Evolutionary conservation across 1,284 basidiomycete species (phyloP), one percentile per base, ranked within the genome.

Genomic region (Tilletiaria anomala): DNA sequence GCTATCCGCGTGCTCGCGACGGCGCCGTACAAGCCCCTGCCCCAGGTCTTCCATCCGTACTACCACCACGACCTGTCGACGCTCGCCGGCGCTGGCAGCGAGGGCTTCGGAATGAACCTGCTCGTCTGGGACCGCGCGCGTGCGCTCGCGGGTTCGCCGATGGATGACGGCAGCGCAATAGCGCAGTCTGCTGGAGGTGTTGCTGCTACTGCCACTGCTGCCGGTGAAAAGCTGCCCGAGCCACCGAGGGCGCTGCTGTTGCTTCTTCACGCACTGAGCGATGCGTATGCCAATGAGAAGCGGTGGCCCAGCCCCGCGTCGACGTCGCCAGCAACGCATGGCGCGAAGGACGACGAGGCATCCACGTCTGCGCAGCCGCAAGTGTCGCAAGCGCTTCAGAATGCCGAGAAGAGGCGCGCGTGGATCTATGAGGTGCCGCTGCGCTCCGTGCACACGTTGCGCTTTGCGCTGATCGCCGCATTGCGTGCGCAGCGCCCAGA

Each of bases 371-470:
- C 11, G 5, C 24, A 41, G 16, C 35, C 23, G 10, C n/a, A n/a
- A n/a, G n/a, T n/a, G n/a, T n/a, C n/a, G n/a, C n/a, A n/a, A n/a
- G n/a, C n/a, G n/a, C 36, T 50, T 17, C 23, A 37, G n/a, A 31
- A 42, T 17, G 32, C 58, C 78, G 89, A 91, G 67, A 82, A 79
- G 65, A 78, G 89, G 49, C 85, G 82, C 69, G 73, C 79, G 1
- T 94, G 88, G 89, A 83, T 94, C 48, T 91, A 93, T 53, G 73
- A 76, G 48, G 69, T 69, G 21, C 56, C 87, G 1, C 73, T 94
- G 17, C 71, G 76, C 3, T 77, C 79, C 21, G 75, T 81, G 4
- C 88, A 93, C 59, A 79, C 80, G 50, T 76, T 93, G 8, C 78
- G 88, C 46, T 81, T 83, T 62, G 74, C 74, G 2, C 72, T 93